phyloP scores from a whole-genome alignment of 345 rosid species.

The Gossypioides kirkii region DNA sequence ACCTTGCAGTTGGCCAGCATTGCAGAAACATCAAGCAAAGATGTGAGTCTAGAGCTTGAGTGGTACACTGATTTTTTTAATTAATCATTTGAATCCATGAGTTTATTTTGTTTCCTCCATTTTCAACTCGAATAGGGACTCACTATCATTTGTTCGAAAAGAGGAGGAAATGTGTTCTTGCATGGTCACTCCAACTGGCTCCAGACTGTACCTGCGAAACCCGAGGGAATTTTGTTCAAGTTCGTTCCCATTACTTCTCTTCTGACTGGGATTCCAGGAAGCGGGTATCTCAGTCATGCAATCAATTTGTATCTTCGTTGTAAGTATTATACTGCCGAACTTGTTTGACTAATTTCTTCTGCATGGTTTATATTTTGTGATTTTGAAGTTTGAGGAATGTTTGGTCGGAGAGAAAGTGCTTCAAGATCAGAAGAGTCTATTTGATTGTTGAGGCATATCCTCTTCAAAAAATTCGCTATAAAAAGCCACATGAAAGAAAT shows the following conservation, averaged over 20 bases:
- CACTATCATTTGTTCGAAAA: conserved; percentile 50
- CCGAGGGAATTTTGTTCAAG: conserved; percentile 62
- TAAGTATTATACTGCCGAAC: conserved; percentile 31
- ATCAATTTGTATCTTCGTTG: conserved; percentile 69
- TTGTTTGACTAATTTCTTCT: background rate
- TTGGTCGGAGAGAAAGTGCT: background rate
- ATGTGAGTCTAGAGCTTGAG: conserved; percentile 37
- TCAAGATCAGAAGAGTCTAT: background rate
- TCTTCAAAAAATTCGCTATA: no score
- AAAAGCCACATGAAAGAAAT: background rate
- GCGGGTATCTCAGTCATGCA: conserved; percentile 74
- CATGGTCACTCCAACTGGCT: conserved; percentile 63
- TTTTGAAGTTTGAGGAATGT: background rate
- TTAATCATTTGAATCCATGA: background rate
- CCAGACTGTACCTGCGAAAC: conserved; percentile 59
- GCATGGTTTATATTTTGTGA: background rate
- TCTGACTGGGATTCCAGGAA: conserved; percentile 62
- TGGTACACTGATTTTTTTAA: background rate
- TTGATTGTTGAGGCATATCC: no score
- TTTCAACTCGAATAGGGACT: conserved; percentile 45
- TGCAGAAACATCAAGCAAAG: conserved; percentile 66
- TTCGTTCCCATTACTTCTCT: conserved; percentile 70
- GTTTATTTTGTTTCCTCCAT: background rate
- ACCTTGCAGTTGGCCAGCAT: conserved; percentile 52
- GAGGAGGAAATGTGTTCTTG: conserved; percentile 58